Conservation (phyloP, 208 protist species). For the Leishmania arabica region DNA sequence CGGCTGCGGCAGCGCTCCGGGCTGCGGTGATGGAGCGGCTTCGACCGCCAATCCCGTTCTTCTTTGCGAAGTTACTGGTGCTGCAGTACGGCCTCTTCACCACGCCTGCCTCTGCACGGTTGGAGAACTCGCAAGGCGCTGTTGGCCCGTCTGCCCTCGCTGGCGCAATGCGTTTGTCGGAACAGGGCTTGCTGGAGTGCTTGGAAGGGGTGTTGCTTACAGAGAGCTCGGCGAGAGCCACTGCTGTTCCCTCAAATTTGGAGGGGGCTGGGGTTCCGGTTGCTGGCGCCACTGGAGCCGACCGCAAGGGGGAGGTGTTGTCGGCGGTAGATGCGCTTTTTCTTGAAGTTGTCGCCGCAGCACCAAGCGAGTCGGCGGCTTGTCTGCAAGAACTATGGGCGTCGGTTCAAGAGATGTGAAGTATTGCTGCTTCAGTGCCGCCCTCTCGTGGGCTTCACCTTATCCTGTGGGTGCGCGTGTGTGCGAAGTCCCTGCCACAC, state of each 20-base stretch:
- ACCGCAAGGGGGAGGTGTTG: neutral
- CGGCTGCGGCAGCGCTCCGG: neutral
- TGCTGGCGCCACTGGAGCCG: neutral
- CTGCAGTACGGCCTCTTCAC: conserved; percentile 24
- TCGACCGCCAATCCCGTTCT: conserved; percentile 23
- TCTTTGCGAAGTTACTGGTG: conserved; percentile 25
- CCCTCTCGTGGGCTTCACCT: neutral
- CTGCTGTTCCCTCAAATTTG: neutral
- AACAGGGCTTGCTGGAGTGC: conserved; percentile 14
- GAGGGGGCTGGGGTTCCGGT: neutral
- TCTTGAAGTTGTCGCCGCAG: conserved; percentile 1
- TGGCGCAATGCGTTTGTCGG: conserved; percentile 9
- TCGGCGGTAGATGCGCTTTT: conserved; percentile 9
- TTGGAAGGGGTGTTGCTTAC: conserved; percentile 23
- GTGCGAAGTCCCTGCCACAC: neutral
- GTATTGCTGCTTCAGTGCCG: neutral
- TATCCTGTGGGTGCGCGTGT: neutral
- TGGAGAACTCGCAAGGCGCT: neutral
- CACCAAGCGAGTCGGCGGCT: conserved; percentile 5
- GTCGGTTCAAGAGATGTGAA: neutral
- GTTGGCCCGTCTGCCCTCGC: neutral
- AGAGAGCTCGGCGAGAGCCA: neutral
- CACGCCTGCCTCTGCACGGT: neutral
- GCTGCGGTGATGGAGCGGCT: conserved; percentile 10
- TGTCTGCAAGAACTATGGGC: conserved; percentile 14